Conservation (phyloP, 805 yeast genomes). For the Saturnispora diversa region DNA sequence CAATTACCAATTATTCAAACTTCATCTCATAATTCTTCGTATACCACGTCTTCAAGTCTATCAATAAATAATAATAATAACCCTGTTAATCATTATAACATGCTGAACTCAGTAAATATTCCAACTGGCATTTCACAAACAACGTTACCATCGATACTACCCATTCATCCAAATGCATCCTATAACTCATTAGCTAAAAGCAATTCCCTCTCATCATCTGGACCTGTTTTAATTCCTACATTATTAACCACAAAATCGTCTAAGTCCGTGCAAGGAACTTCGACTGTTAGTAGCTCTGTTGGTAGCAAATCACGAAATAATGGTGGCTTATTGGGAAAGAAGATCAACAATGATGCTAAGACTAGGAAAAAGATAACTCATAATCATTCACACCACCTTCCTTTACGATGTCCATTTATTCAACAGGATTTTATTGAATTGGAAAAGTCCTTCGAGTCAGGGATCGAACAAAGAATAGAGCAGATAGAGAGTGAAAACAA, state of each 20-base stretch:
- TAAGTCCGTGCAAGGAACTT: background rate
- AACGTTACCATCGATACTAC: background rate
- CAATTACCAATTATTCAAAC: slow-evolving; percentile 6
- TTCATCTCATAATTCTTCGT: slow-evolving; percentile 2
- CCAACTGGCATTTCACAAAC: background rate
- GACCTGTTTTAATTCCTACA: background rate
- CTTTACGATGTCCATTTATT: slow-evolving; percentile 14
- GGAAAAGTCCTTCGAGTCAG: slow-evolving; percentile 22
- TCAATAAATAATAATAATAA: too few species aligned
- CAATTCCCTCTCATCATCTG: background rate
- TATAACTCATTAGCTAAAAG: background rate
- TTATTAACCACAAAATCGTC: background rate
- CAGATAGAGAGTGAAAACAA: slow-evolving; percentile 26
- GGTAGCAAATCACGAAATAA: background rate
- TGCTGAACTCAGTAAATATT: background rate
- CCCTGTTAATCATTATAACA: background rate
- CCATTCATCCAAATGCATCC: background rate
- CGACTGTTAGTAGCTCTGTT: background rate
- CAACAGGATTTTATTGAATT: slow-evolving; percentile 23
- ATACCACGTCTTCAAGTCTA: background rate
- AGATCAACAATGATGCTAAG: background rate
- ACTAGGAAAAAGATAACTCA: slow-evolving; percentile 2
- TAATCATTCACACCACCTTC: slow-evolving; percentile 4
- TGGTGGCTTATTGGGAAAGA: slow-evolving; percentile 8
- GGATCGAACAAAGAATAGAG: slow-evolving; percentile 19